A percentile compares a stretch with the other conserved stretches of the same genome.
phyloP scores from a whole-genome alignment of 805 yeast species.

The Hemisphaericaspora nanyangensis region DNA sequence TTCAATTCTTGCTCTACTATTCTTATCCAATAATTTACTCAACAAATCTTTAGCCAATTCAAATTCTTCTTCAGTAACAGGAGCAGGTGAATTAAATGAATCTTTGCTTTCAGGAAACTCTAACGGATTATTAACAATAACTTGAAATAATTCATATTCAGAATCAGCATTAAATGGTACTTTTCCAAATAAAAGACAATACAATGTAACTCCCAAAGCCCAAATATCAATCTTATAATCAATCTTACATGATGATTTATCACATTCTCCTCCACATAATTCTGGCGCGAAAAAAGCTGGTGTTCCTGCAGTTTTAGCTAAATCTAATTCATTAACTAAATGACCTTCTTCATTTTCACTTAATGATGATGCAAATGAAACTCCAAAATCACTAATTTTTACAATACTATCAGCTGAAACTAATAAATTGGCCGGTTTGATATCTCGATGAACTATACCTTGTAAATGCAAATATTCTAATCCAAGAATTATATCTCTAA shows the following conservation, averaged over 20 bases:
- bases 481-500: slow-evolving; percentile 82
- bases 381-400: slow-evolving; percentile 96
- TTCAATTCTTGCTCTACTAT: slow-evolving; percentile 64
- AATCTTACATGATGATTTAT: slow-evolving; percentile 36
- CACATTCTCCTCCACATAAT: slow-evolving; percentile 54
- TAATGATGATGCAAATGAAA: slow-evolving; percentile 64
- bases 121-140: slow-evolving; percentile 61
- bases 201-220: slow-evolving; percentile 93
- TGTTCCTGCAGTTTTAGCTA: slow-evolving; percentile 96
- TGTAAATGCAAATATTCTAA: slow-evolving; percentile 86
- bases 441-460: slow-evolving; percentile 92
- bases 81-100: slow-evolving; percentile 35
- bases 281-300: slow-evolving; percentile 98
- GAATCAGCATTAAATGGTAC: slow-evolving; percentile 87
- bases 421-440: slow-evolving; percentile 88
- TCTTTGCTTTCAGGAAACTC: slow-evolving; percentile 47
- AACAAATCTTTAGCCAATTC: slow-evolving; percentile 58
- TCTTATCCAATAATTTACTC: slow-evolving; percentile 57
- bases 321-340: slow-evolving; percentile 57
- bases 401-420: slow-evolving; percentile 67
- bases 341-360: slow-evolving; percentile 43
- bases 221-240: slow-evolving; percentile 91
- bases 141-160: slow-evolving; percentile 81
- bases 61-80: slow-evolving; percentile 40
- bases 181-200: slow-evolving; percentile 80